Base-by-base conservation (phyloP, 306 rosid species). In the Dalbergia cultrata region DNA sequence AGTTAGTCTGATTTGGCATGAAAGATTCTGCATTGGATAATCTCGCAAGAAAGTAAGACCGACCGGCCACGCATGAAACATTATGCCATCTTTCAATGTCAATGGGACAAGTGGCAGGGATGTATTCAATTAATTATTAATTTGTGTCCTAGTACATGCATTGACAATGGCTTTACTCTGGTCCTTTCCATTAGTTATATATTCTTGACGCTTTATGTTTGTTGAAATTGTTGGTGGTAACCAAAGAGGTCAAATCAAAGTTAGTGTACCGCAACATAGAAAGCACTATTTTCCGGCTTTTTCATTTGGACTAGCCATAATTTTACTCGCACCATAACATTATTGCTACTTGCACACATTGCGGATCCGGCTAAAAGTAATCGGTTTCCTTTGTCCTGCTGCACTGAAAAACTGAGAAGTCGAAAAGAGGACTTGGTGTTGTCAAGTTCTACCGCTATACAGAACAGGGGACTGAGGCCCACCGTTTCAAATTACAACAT, bases 271-370 rank as follows among this genome's bases (percentile, higher is more conserved):
- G 8, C 18, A 56, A 56, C 18, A 19, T 18, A 19, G 33, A 56
- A n/a, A 56, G 61, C 26, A 57, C 12, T 57, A 57, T 19, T 57
- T 57, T 26, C 13, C 13, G 33, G 62, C 62, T 57, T 57, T 57
- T 57, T 18, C 31, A n/a, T 7, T 54, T 54, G 60, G 60, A 54
- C 60, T n/a, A 19, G 22, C 13, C 62, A 53, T 14, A 43, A 3
- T 12, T 47, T 11, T 8, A 47, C 14, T 43, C 53, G 9, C 16
- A 4, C 13, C 16, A 10, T 10, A 47, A 53, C 19, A n/a, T 53
- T 13, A 49, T 49, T 11, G 57, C 57, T 17, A 5, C n/a, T 59
- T 74, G 70, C 79, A 74, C n/a, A 56, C 79, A 44, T 9, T 74
- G 59, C 70, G 58, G 70, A 60, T 60, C 69, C 18, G 14, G 58